A percentile compares a stretch with the other conserved stretches of the same genome.
phyloP scores from a whole-genome alignment of 2,329 filamentous ascomycete genomes.

The Penicillium concentricum region DNA sequence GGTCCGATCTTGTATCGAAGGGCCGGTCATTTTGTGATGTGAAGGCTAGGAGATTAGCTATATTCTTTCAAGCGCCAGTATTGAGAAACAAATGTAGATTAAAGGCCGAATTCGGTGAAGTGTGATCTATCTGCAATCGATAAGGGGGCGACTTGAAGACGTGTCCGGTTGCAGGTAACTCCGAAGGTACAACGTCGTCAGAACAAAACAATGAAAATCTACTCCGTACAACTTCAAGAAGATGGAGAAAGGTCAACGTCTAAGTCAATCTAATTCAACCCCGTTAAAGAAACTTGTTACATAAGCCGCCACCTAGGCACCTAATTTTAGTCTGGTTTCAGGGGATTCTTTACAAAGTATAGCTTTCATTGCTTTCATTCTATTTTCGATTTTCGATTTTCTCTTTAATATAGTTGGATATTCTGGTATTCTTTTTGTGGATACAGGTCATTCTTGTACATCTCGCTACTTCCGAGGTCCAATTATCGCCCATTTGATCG shows the following conservation, averaged over 20 bases:
- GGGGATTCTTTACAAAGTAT: neutral
- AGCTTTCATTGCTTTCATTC: too few relatives aligned
- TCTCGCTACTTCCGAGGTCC: conserved; percentile 14
- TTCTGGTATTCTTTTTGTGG: neutral
- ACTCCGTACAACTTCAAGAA: neutral
- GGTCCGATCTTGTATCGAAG: conserved; percentile 93
- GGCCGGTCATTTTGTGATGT: conserved; percentile 49
- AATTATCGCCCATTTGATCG: conserved; percentile 18
- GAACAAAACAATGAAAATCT: neutral
- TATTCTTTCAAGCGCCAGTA: neutral
- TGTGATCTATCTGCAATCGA: conserved; percentile 28
- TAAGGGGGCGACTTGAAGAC: conserved; percentile 31
- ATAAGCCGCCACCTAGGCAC: conserved; percentile 1
- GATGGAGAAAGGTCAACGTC: neutral
- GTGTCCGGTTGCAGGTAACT: conserved; percentile 22
- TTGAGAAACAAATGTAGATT: neutral
- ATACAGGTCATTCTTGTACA: conserved; percentile 20
- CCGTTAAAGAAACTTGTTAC: neutral
- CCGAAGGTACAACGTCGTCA: neutral
- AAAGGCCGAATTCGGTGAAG: conserved; percentile 12
- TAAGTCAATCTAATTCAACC: too few relatives aligned
- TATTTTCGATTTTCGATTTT: neutral
- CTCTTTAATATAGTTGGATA: neutral
- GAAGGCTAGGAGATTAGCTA: neutral
- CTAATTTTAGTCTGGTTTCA: neutral